These are phyloP conservation scores for Alternaria atra DNA, from an alignment of 2,329 filamentous ascomycete genomes.

Conservation along the genomic window DNA sequence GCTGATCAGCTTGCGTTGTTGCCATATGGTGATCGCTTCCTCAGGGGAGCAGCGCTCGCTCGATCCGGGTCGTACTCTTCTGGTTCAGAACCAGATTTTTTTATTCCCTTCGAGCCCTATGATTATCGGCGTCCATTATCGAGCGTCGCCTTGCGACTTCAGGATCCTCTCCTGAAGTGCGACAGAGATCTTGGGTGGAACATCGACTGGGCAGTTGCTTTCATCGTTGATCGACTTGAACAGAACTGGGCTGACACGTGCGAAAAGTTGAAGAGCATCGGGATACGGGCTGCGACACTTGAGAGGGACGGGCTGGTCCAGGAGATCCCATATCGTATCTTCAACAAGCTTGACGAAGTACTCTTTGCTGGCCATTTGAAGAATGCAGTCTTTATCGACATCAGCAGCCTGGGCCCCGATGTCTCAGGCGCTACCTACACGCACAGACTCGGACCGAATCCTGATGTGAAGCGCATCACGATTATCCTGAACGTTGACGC, in stretches of 20 bases:
- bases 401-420: slow-evolving; percentile 32
- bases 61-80: slow-evolving; percentile 20
- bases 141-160: slow-evolving; percentile 21
- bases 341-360: slow-evolving; percentile 47
- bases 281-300: slow-evolving; percentile 21
- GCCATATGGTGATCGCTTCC: slow-evolving; percentile 18
- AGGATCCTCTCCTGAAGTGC: slow-evolving; percentile 32
- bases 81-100: slow-evolving; percentile 30
- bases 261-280: slow-evolving; percentile 27
- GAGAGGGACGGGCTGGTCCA: slow-evolving; percentile 25
- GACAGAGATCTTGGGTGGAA: slow-evolving; percentile 49
- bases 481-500: slow-evolving; percentile 44
- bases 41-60: slow-evolving; percentile 8
- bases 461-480: slow-evolving; percentile 45
- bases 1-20: slow-evolving; percentile 12
- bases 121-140: slow-evolving; percentile 10
- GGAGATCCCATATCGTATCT: slow-evolving; percentile 47
- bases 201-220: slow-evolving; percentile 55
- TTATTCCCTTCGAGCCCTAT: slow-evolving; percentile 6
- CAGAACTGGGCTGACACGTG: slow-evolving; percentile 28
- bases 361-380: slow-evolving; percentile 52
- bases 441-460: slow-evolving; percentile 37
- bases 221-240: slow-evolving; percentile 46
- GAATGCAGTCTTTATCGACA: slow-evolving; percentile 49
- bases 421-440: slow-evolving; percentile 51